A percentile compares a stretch with the other conserved stretches of the same genome.
phyloP scores from a whole-genome alignment of 139 green algal genomes.

The Chlorella sp. region DNA sequence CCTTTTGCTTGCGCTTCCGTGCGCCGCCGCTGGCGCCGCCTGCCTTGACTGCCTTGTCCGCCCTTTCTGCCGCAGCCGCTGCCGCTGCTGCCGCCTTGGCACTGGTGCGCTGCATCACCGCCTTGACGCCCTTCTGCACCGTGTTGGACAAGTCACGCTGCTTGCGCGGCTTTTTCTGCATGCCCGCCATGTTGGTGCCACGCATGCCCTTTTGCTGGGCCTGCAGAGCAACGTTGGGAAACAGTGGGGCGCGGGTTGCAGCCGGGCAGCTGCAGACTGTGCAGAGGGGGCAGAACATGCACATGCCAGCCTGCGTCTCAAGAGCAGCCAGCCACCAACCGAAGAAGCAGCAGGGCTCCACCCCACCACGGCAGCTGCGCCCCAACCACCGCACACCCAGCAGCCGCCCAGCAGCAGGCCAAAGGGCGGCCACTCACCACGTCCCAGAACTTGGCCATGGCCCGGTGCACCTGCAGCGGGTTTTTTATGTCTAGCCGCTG shows the following conservation, averaged over 20 bases:
- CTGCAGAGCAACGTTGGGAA: neutral
- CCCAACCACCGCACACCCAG: neutral
- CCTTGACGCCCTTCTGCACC: constrained; percentile 12
- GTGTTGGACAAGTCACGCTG: constrained; percentile 1
- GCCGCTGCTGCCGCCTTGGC: neutral
- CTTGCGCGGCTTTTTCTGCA: constrained; percentile 32
- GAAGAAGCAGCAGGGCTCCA: too few species aligned
- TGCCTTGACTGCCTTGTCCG: too few species aligned
- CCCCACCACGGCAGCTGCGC: neutral
- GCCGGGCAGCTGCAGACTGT: neutral
- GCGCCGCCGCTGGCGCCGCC: neutral
- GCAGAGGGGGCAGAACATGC: neutral
- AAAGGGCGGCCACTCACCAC: constrained; percentile 22
- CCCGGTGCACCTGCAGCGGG: constrained; percentile 25
- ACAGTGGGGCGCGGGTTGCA: too few species aligned
- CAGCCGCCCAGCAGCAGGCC: neutral
- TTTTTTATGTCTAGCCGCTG: constrained; percentile 23
- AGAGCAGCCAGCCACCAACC: too few species aligned
- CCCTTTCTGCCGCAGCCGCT: neutral
- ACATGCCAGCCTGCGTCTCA: too few species aligned
- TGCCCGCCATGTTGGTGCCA: constrained; percentile 29
- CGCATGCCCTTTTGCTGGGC: constrained; percentile 10
- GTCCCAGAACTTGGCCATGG: constrained; percentile 45
- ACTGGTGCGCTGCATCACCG: constrained; percentile 6
- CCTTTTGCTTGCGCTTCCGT: constrained; percentile 20